Percentiles rank a stretch among this genome's conserved stretches.
Conservation (phyloP, 2,329 filamentous ascomycete genomes). For the Alternaria conjuncta region DNA sequence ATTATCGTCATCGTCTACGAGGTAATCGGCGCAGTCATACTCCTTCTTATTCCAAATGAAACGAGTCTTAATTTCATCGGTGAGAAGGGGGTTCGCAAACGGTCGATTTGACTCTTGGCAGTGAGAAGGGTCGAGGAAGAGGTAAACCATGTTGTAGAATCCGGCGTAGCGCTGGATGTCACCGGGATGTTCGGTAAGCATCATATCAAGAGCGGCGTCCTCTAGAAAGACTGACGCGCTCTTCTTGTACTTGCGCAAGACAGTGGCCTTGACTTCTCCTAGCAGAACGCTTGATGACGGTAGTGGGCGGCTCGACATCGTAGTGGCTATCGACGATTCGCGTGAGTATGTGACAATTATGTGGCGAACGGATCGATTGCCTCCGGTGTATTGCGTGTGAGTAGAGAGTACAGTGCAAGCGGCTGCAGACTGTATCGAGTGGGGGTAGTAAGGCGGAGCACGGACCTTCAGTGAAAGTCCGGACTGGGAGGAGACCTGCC, state of each 20-base stretch:
- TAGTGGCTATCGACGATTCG: background rate
- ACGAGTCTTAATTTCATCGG: background rate
- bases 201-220: background rate
- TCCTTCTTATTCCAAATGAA: background rate
- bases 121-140: background rate
- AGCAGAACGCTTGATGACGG: background rate
- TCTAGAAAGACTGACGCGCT: background rate
- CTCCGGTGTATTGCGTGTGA: background rate
- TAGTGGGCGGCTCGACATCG: background rate
- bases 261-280: background rate
- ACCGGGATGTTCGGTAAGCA: background rate
- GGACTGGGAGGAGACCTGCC: background rate
- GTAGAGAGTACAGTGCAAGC: background rate
- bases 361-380: background rate
- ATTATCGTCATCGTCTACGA: background rate
- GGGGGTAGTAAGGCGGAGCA: background rate
- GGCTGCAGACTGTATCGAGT: background rate
- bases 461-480: background rate
- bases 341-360: background rate
- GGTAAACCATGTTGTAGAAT: background rate
- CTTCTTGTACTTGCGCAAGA: background rate
- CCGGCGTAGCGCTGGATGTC: background rate
- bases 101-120: background rate
- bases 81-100: background rate
- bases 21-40: background rate